A percentile compares a stretch with the other conserved stretches of the same genome.
Conservation (phyloP, 495 filamentous ascomycete species). For the Bombardia bombarda region DNA sequence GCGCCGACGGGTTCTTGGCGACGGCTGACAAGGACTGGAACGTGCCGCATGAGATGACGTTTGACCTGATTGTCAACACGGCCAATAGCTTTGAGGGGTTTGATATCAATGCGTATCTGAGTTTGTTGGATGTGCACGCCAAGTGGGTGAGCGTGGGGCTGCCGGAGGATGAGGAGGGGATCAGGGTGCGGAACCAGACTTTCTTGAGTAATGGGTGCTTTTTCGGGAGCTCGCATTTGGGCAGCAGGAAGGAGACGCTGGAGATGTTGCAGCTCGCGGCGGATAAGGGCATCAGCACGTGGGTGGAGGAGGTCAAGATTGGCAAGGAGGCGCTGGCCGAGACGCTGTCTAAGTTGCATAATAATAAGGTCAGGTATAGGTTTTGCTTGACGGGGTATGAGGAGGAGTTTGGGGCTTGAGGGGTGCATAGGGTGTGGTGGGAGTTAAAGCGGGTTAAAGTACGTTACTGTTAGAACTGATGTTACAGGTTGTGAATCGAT, state of each 20-base stretch:
- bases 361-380: constrained; percentile 57
- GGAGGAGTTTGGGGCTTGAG: constrained; percentile 29
- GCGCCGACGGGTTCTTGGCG: constrained; percentile 67
- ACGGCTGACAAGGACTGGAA: constrained; percentile 63
- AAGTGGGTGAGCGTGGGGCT: constrained; percentile 77
- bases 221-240: constrained; percentile 75
- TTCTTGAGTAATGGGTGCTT: constrained; percentile 70
- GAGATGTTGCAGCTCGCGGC: constrained; percentile 76
- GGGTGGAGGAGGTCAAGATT: constrained; percentile 73
- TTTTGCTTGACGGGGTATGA: constrained; percentile 41
- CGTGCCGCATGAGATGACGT: constrained; percentile 41
- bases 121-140: constrained; percentile 75
- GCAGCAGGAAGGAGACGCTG: constrained; percentile 70
- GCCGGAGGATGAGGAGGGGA: constrained; percentile 72
- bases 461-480: too few species aligned
- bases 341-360: constrained; percentile 58
- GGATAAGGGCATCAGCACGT: constrained; percentile 72
- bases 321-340: constrained; percentile 59
- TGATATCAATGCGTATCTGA: constrained; percentile 61
- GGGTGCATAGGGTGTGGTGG: too few species aligned
- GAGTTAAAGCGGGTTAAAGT: too few species aligned
- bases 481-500: too few species aligned
- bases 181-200: constrained; percentile 66
- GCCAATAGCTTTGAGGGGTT: constrained; percentile 46
- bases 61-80: constrained; percentile 55